Evolutionary conservation across 257 asterid species (phyloP), one percentile per base, ranked within the genome.

Genomic region (Ballota nigra): DNA sequence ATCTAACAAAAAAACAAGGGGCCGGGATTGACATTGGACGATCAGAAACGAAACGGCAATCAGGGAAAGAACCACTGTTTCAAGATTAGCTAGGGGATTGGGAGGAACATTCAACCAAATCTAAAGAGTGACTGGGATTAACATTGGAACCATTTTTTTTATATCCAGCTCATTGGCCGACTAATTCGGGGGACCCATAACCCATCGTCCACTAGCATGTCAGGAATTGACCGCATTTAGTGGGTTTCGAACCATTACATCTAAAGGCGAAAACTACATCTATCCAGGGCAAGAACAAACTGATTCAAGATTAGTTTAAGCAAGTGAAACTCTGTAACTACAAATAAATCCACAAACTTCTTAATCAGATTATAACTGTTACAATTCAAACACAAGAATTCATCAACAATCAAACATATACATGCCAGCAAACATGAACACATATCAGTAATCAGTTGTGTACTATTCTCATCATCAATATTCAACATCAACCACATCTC

Each of bases 401-500:
- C 62, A 51, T 49, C 23, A 33, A 47, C 13, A 63, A 28, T 3
- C 31, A 22, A 2, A 63, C 15, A 33, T 24, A 52, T 6, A 6
- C 49, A 49, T 13, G 1, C 6, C 11, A 51, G 40, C 19, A 65
- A 65, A 73, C 73, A 65, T 6, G 51, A 47, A 75, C 16, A 60
- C 66, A 68, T 13, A 67, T 45, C 36, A 75, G 34, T 19, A 68
- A 33, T 51, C 80, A 62, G 55, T 69, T 53, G 53, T 20, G 18
- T 10, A 63, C 80, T 76, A 63, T 57, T 28, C 22, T 47, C 69
- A 73, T 64, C 71, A 63, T 33, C 51, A 57, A 52, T 20, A 52
- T 52, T 9, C 59, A 52, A 2, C 36, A 2, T 6, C 34, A 19
- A 69, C 23, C 69, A 64, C 65, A 57, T 7, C 60, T 64, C 71